Conservation (phyloP, 2,329 filamentous ascomycete species). For the Cordyceps militaris region DNA sequence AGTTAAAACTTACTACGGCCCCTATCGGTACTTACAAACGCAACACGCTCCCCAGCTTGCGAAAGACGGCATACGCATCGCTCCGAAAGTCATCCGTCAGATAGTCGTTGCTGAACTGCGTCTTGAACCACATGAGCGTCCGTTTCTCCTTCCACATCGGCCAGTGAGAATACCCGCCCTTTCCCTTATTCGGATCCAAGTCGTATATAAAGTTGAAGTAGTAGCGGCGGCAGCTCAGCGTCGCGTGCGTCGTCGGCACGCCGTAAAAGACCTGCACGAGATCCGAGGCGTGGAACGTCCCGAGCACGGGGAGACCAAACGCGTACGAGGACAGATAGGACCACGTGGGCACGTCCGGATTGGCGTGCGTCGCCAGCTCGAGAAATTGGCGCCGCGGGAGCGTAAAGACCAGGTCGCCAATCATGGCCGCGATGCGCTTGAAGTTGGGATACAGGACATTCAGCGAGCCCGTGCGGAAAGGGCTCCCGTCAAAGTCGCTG, state of each 20-base stretch:
- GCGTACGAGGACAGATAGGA: constrained; percentile 69
- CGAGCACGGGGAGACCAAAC: constrained; percentile 63
- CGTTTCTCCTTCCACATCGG: constrained; percentile 31
- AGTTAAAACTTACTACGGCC: too few relatives aligned
- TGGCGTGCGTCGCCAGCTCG: constrained; percentile 32
- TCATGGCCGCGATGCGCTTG: constrained; percentile 67
- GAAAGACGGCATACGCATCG: too few relatives aligned
- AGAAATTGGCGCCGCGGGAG: constrained; percentile 62
- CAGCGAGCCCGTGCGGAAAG: constrained; percentile 52
- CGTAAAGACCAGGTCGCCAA: constrained; percentile 71
- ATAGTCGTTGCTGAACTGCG: constrained; percentile 22
- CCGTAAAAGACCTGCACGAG: constrained; percentile 64
- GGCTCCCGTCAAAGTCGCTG: constrained; percentile 51
- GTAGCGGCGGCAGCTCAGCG: constrained; percentile 48
- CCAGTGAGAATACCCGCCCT: constrained; percentile 31
- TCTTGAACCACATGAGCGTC: constrained; percentile 43
- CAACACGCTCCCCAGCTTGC: too few relatives aligned
- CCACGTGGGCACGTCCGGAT: constrained; percentile 60
- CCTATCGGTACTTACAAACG: too few relatives aligned
- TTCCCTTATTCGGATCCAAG: constrained; percentile 57
- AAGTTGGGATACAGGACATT: constrained; percentile 71
- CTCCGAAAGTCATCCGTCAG: constrained; percentile 33
- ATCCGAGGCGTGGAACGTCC: constrained; percentile 66
- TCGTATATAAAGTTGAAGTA: constrained; percentile 67
- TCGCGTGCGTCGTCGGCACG: constrained; percentile 54